Evolutionary conservation across 768 basidiomycete genomes (phyloP).

Genomic region (Mycena pura): DNA sequence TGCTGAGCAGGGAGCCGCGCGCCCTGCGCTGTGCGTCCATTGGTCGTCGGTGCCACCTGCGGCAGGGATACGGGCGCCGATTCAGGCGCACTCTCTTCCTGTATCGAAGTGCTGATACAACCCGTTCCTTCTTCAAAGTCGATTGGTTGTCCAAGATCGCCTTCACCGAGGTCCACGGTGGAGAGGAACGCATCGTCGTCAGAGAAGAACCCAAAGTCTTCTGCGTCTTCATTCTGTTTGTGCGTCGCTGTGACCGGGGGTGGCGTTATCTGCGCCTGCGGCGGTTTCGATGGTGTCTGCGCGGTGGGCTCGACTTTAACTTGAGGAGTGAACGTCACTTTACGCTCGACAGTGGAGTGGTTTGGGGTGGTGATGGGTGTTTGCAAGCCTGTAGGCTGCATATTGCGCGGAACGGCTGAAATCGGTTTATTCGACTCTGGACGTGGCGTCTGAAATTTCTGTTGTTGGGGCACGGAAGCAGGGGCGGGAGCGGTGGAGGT

Average conservation of each 20-base stretch:
- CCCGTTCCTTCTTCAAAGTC: constrained; percentile 50
- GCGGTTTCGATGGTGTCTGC: constrained; percentile 22
- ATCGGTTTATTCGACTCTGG: constrained; percentile 16
- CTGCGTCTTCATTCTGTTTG: constrained; percentile 16
- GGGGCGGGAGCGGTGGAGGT: constrained; percentile 1
- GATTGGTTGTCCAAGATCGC: constrained; percentile 52
- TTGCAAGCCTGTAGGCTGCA: constrained; percentile 18
- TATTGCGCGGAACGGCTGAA: constrained; percentile 19
- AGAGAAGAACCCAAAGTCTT: constrained; percentile 61
- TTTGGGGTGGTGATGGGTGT: constrained; percentile 24
- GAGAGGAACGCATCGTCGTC: constrained; percentile 76
- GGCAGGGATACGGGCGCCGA: background rate
- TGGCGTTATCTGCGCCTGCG: constrained; percentile 8
- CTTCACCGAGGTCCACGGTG: constrained; percentile 56
- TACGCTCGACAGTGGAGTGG: constrained; percentile 14
- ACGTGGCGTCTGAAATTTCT: constrained; percentile 6
- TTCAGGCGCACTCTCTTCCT: constrained; percentile 17
- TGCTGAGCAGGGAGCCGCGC: background rate
- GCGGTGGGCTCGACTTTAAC: constrained; percentile 5
- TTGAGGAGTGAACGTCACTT: constrained; percentile 18
- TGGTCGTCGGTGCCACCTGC: constrained; percentile 13
- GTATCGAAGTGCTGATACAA: constrained; percentile 25
- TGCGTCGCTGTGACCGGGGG: background rate
- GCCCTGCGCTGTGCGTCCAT: constrained; percentile 3
- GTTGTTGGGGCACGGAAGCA: constrained; percentile 15